A percentile compares a stretch with the other conserved stretches of the same genome.
Conservation (phyloP, 164 flowering plant species). For the Chloranthus sessilifolius region DNA sequence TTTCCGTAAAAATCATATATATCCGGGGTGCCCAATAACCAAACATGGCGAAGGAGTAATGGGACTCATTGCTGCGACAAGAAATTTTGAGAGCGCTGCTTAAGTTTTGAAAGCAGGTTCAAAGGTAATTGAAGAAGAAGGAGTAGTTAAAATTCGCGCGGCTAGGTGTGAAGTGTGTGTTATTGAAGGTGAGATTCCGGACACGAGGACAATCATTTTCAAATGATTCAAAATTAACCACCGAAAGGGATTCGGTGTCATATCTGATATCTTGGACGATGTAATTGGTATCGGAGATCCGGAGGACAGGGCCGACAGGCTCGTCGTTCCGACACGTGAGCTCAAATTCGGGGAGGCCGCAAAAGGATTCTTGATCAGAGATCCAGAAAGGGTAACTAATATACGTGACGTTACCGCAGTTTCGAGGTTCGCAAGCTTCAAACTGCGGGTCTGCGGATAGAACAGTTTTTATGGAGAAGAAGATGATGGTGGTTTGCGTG, state of each 20-base stretch:
- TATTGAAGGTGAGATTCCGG: slow-evolving; percentile 30
- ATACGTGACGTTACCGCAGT: slow-evolving; percentile 38
- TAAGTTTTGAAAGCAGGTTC: slow-evolving; percentile 5
- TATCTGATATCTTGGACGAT: slow-evolving; percentile 35
- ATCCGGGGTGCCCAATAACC: slow-evolving; percentile 6
- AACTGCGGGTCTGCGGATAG: slow-evolving; percentile 23
- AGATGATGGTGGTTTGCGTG: no score
- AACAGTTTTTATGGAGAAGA: no score
- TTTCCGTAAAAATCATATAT: neutral
- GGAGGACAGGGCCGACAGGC: slow-evolving; percentile 25
- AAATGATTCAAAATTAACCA: slow-evolving; percentile 19
- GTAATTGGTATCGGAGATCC: slow-evolving; percentile 28
- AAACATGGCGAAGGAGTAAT: slow-evolving; percentile 27
- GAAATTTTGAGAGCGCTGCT: neutral
- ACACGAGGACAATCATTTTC: slow-evolving; percentile 33
- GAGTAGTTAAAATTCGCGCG: slow-evolving; percentile 14
- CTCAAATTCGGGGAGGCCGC: slow-evolving; percentile 41
- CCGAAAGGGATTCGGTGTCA: slow-evolving; percentile 22
- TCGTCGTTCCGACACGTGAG: slow-evolving; percentile 26
- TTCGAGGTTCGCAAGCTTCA: slow-evolving; percentile 35
- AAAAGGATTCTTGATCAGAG: slow-evolving; percentile 30
- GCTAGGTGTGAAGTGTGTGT: slow-evolving; percentile 26
- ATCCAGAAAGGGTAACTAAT: slow-evolving; percentile 58
- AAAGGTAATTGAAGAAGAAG: slow-evolving; percentile 38
- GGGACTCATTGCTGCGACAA: slow-evolving; percentile 18